Percentiles rank a stretch among this genome's conserved stretches.
Evolutionary conservation across 2,329 filamentous ascomycete genomes (phyloP).

Genomic region (Canariomyces notabilis): DNA sequence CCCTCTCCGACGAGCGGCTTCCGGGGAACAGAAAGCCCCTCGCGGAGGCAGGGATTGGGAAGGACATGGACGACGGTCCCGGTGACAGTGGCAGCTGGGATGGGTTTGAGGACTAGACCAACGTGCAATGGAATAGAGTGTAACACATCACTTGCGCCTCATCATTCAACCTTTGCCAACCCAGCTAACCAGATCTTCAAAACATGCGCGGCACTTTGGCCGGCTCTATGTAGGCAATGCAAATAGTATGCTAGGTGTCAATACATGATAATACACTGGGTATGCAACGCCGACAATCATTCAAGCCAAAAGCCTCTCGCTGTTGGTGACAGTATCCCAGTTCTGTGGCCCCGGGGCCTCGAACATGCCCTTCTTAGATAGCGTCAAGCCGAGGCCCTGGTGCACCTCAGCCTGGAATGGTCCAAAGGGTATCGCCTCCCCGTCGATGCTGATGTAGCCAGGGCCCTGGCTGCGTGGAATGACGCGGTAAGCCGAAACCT

Average conservation of each 20-base stretch:
- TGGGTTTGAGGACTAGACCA: slow-evolving; percentile 23
- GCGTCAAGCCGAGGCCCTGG: slow-evolving; percentile 72
- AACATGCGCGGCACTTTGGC: too few species aligned
- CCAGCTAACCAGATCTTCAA: background rate
- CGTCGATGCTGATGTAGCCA: slow-evolving; percentile 89
- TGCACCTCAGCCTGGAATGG: slow-evolving; percentile 91
- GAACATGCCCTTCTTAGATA: slow-evolving; percentile 71
- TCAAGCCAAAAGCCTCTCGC: slow-evolving; percentile 28
- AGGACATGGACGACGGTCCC: slow-evolving; percentile 1
- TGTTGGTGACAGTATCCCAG: slow-evolving; percentile 39
- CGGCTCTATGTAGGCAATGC: too few species aligned
- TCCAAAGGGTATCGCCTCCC: slow-evolving; percentile 79
- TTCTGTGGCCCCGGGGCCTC: slow-evolving; percentile 55
- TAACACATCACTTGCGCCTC: background rate
- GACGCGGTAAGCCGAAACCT: slow-evolving; percentile 82
- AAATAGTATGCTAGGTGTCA: too few species aligned
- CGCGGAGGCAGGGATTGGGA: slow-evolving; percentile 28
- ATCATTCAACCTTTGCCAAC: background rate
- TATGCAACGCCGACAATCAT: background rate
- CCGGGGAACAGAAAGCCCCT: slow-evolving; percentile 49
- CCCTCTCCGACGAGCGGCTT: slow-evolving; percentile 68
- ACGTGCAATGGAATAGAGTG: background rate
- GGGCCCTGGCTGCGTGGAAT: slow-evolving; percentile 61
- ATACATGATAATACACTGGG: too few species aligned
- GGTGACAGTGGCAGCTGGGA: slow-evolving; percentile 21